These are phyloP conservation scores for Monilinia fructicola DNA, from an alignment of 2,329 filamentous ascomycete species.

Conservation along the genomic window DNA sequence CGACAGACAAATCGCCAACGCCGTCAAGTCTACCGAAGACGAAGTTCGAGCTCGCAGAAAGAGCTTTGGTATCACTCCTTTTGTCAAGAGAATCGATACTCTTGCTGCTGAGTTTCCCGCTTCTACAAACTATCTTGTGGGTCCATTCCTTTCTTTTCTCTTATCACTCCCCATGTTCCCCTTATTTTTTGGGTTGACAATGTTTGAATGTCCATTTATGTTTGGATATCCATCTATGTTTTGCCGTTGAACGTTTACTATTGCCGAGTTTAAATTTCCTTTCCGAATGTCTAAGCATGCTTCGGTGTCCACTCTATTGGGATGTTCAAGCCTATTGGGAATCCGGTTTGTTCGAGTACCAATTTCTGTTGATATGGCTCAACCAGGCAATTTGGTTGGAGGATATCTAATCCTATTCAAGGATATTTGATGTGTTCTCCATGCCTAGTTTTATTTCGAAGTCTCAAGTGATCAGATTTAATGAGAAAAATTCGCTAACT, in stretches of 20 bases:
- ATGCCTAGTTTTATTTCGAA: background rate
- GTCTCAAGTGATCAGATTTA: background rate
- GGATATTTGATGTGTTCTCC: background rate
- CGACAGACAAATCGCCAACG: slow-evolving; percentile 87
- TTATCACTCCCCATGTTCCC: background rate
- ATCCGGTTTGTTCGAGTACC: background rate
- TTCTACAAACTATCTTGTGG: slow-evolving; percentile 78
- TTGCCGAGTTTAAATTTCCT: background rate
- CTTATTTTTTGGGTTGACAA: background rate
- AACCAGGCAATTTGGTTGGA: background rate
- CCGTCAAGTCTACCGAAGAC: slow-evolving; percentile 83
- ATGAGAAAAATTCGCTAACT: background rate
- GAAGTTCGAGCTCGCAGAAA: slow-evolving; percentile 82
- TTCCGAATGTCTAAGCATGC: background rate
- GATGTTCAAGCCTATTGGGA: background rate
- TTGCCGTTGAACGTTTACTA: background rate
- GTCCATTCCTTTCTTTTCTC: background rate
- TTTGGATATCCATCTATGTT: background rate
- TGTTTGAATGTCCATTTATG: background rate
- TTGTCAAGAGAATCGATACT: slow-evolving; percentile 98
- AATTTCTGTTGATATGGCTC: background rate
- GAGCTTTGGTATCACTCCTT: slow-evolving; percentile 86
- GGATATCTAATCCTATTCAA: too few relatives aligned
- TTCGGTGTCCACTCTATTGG: background rate
- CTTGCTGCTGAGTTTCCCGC: slow-evolving; percentile 95